Percentiles rank a stretch among this genome's conserved stretches.
Conservation (phyloP, 1,284 basidiomycete genomes). For the Somion occarium region DNA sequence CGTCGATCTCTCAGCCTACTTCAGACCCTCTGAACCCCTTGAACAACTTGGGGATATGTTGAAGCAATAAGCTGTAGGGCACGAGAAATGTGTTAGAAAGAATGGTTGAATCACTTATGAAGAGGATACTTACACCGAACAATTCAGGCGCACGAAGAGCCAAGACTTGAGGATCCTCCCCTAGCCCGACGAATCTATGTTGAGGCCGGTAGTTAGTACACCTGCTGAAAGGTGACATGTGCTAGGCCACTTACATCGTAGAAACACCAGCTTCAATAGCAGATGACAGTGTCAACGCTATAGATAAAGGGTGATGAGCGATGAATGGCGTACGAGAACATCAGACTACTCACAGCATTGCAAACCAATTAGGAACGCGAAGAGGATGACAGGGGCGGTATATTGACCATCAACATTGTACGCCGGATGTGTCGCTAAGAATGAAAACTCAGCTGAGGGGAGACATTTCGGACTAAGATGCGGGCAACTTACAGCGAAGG, state of each 20-base stretch:
- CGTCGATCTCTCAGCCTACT: not conserved
- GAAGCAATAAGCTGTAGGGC: conserved; percentile 49
- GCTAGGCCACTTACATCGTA: conserved; percentile 64
- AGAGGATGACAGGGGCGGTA: conserved; percentile 73
- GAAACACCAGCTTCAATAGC: conserved; percentile 80
- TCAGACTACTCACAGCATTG: conserved; percentile 70
- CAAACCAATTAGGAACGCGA: conserved; percentile 75
- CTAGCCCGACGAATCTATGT: conserved; percentile 73
- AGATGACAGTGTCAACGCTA: conserved; percentile 63
- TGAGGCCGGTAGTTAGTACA: too few relatives aligned
- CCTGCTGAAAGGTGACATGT: too few relatives aligned
- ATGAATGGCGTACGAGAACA: not conserved
- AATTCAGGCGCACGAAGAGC: conserved; percentile 71
- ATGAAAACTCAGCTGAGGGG: too few relatives aligned
- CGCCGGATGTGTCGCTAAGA: conserved; percentile 59
- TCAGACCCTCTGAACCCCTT: conserved; percentile 40
- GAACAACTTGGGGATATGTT: conserved; percentile 55
- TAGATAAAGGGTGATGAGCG: too few relatives aligned
- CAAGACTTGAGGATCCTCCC: conserved; percentile 76
- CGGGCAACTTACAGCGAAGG: conserved; percentile 54
- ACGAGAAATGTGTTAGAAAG: not conserved
- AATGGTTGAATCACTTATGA: conserved; percentile 4
- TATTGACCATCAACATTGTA: conserved; percentile 75
- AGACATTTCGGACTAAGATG: too few relatives aligned
- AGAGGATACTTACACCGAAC: conserved; percentile 45